Conservation (phyloP, 805 yeast genomes). For the Pichia insulana region DNA sequence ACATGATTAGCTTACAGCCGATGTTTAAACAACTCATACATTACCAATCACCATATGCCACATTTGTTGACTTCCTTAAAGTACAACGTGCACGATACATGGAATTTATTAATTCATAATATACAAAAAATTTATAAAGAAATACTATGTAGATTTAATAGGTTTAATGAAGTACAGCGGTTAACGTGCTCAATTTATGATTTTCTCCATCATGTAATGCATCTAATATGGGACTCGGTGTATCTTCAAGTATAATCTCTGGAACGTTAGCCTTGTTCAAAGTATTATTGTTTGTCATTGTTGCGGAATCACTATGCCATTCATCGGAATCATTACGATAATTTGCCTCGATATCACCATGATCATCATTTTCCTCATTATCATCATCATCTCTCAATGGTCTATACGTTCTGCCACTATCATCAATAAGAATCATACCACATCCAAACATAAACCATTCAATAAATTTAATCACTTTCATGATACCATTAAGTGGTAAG, state of each 20-base stretch:
- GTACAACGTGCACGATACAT: constrained; percentile 26
- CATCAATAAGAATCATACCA: constrained; percentile 4
- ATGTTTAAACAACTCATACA: constrained; percentile 44
- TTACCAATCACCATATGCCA: constrained; percentile 42
- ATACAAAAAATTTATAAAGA: neutral
- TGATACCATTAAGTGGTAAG: constrained; percentile 56
- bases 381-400: constrained; percentile 1
- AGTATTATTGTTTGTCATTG: too few species aligned
- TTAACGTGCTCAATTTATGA: constrained; percentile 1
- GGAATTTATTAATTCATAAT: constrained; percentile 7
- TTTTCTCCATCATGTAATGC: constrained; percentile 1
- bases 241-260: neutral
- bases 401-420: neutral
- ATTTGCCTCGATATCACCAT: neutral
- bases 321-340: too few species aligned
- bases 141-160: neutral
- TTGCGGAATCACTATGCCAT: too few species aligned
- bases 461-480: constrained; percentile 16
- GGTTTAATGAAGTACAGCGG: too few species aligned
- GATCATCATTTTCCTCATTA: neutral
- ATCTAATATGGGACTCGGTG: constrained; percentile 9
- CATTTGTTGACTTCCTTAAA: constrained; percentile 37
- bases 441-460: constrained; percentile 14
- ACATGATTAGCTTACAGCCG: constrained; percentile 40
- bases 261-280: neutral